Base-by-base conservation (phyloP, 768 basidiomycete genomes). In the Termitomyces sp. region DNA sequence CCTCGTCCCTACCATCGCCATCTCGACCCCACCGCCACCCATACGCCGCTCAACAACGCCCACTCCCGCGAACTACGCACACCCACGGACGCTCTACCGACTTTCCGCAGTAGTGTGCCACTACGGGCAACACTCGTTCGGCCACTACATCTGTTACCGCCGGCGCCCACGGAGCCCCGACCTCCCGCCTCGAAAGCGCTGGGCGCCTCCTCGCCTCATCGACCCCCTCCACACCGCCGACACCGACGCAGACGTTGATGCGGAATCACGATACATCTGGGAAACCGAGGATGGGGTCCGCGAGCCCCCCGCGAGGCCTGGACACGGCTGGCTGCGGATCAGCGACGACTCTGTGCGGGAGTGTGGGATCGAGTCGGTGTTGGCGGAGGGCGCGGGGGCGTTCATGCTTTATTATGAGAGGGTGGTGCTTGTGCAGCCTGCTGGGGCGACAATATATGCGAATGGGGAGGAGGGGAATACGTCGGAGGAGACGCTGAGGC, bases 341-440 rank as follows among this genome's bases (percentile, higher is more conserved):
- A 92, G 90, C 66, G 96, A 99, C 72, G 89, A 92, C 62, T 73
- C 81, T 4, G 92, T 95, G 53, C 75, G 79, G 31, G 89, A 92
- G 63, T 85, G 85, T 37, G 88, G 87, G 27, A 79, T 94, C 53
- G 85, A 89, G 73, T 75, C 76, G 53, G 91, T 92, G 66, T 71
- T 92, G 53, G 74, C 78, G 66, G 89, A 89, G 78, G 89, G 87
- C 52, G 76, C 81, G 19, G 75, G 74, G n/a, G 90, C 84, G 59
- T 96, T 98, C 71, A 92, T 99, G 90, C 79, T 98, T 38, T 98
- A 92, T 66, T 99, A 98, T 65, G 96, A 99, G 76, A 82, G 85
- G 31, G 77, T 73, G 35, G 68, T 75, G 32, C 64, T 70, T 29
- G 67, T 71, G 7, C 55, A 55, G 17, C 62, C 65, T 2, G 68